A percentile compares a stretch with the other conserved stretches of the same genome.
Evolutionary conservation across 345 rosid genomes (phyloP).

Genomic region (Camelina laxa): DNA sequence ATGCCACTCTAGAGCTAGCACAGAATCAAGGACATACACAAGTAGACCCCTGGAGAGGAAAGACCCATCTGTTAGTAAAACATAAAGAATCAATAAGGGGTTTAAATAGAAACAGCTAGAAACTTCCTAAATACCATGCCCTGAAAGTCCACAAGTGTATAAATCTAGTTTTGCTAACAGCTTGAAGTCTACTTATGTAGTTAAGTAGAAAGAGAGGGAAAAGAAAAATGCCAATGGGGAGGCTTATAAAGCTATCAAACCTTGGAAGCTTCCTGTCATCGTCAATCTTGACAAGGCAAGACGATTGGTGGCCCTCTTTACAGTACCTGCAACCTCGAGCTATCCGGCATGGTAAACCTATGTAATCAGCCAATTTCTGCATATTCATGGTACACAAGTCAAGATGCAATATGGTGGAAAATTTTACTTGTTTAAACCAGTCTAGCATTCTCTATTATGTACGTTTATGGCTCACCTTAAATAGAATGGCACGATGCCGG

Average conservation of each 20-base stretch:
- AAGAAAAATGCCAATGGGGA: not conserved
- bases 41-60: conserved; percentile 35
- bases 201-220: conserved; percentile 5
- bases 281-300: conserved; percentile 90
- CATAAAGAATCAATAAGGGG: conserved; percentile 8
- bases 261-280: conserved; percentile 73
- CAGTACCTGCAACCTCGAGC: conserved; percentile 96
- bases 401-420: not conserved
- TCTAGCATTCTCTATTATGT: not conserved
- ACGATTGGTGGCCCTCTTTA: conserved; percentile 77
- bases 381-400: conserved; percentile 29
- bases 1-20: conserved; percentile 21
- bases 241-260: conserved; percentile 45
- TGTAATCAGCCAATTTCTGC: conserved; percentile 95
- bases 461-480: conserved; percentile 63
- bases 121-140: conserved; percentile 24
- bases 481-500: conserved; percentile 92
- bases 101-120: not conserved
- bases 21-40: conserved; percentile 43
- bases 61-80: conserved; percentile 36
- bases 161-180: not conserved
- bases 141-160: conserved; percentile 13
- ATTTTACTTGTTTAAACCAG: not conserved
- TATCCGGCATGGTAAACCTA: conserved; percentile 97
- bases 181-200: conserved; percentile 22